Base-by-base conservation (phyloP, 1,284 basidiomycete genomes). In the Waitea zeae region DNA sequence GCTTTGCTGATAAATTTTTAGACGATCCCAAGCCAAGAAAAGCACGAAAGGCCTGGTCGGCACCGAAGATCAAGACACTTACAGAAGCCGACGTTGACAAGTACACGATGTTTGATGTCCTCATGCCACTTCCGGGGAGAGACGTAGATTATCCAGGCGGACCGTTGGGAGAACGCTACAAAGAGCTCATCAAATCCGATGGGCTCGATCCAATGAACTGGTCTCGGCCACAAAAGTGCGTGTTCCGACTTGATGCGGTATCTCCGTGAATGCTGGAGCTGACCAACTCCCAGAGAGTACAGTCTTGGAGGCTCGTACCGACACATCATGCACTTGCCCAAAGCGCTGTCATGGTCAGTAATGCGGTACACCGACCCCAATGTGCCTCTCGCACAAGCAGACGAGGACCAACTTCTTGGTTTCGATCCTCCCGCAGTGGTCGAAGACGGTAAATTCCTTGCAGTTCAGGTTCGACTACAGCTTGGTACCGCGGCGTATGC, bases 111-210 rank as follows among this genome's bases (percentile, higher is more conserved):
- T 86, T 87, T 48, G 92, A 98, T 53, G 82, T 98, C 26, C 72
- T 97, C 41, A 86, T 98, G 72, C 93, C 95, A 4, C 59, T 97
- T 20, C 88, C 93, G 17, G 95, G 95, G 3, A 86, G 77, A 46
- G 84, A 93, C 48, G 84, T 96, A 18, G 76, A 81, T 27, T 88
- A 87, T 46, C 90, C 92, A 0, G 77, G 76, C 3, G 87, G 88
- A 9, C 51, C 62, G 27, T 71, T 95, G 15, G 82, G 84, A 13
- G 75, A 89, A 42, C 67, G 75, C 38, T 97, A 93, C 54, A 64
- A 63, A 39, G 70, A 82, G 44, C 86, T 89, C 47, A 64, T 98
- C 39, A 61, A 58, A 37, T 63, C 69, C 42, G 92, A 98, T 53
- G 89, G 87, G 0, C 57, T 99, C 17, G 86, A 95, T 54, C 80